Evolutionary conservation across 257 asterid genomes (phyloP).

Genomic region (Capsicum baccatum): DNA sequence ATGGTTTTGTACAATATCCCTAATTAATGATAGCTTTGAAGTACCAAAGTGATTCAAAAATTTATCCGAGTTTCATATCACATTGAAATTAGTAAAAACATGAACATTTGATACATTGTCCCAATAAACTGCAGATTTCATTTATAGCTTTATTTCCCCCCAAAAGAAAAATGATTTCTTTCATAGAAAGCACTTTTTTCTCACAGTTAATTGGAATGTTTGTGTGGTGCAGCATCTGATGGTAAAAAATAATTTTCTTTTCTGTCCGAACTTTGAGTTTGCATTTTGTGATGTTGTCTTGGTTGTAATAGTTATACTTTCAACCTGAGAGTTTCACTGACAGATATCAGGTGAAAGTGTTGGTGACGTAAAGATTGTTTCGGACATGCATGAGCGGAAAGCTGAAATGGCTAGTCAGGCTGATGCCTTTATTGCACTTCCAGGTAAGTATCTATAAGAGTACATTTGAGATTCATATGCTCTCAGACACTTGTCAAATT

Average conservation of each 20-base stretch:
- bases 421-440: slow-evolving; percentile 97
- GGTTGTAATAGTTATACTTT: slow-evolving; percentile 23
- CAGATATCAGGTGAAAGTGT: slow-evolving; percentile 95
- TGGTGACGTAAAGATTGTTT: slow-evolving; percentile 88
- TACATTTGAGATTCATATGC: neutral
- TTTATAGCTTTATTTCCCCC: neutral
- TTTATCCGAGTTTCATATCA: neutral
- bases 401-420: slow-evolving; percentile 94
- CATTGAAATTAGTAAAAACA: neutral
- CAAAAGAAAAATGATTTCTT: neutral
- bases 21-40: neutral
- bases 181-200: neutral
- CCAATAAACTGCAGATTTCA: neutral
- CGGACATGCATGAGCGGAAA: slow-evolving; percentile 98
- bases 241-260: neutral
- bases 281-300: neutral
- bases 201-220: neutral
- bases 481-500: slow-evolving; percentile 2
- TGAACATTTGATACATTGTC: neutral
- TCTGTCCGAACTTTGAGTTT: neutral
- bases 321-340: slow-evolving; percentile 33
- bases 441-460: slow-evolving; percentile 56
- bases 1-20: neutral
- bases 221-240: slow-evolving; percentile 9
- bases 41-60: neutral